These are phyloP conservation scores for Alternaria hordeiaustralica DNA, from an alignment of 2,329 filamentous ascomycete species.

Conservation along the genomic window DNA sequence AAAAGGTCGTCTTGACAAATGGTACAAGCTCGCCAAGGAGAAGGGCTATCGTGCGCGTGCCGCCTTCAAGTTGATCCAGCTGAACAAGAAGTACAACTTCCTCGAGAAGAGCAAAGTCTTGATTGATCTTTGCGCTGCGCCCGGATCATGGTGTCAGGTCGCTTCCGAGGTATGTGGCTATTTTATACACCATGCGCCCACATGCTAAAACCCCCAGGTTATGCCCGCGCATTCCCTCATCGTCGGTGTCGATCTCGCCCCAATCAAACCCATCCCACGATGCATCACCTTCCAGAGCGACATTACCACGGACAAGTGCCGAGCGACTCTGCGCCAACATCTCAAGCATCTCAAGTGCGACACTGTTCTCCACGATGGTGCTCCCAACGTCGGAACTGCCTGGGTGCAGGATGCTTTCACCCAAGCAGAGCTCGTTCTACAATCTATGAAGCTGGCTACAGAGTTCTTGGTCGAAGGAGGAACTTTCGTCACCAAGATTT, in stretches of 20 bases:
- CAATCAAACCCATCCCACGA: slow-evolving; percentile 93
- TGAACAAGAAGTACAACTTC: slow-evolving; percentile 99
- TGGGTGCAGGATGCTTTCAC: slow-evolving; percentile 99
- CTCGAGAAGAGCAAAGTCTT: slow-evolving; percentile 95
- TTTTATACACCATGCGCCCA: background rate
- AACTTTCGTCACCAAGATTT: slow-evolving; percentile 96
- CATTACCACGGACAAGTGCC: slow-evolving; percentile 96
- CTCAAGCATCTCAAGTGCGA: slow-evolving; percentile 97
- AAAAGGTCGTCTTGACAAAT: slow-evolving; percentile 98
- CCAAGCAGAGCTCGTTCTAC: slow-evolving; percentile 89
- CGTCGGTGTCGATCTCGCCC: slow-evolving; percentile 89
- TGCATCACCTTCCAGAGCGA: slow-evolving; percentile 97
- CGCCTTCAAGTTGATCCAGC: slow-evolving; percentile 95
- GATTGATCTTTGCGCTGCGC: slow-evolving; percentile 95
- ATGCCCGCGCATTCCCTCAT: slow-evolving; percentile 93
- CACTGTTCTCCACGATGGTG: slow-evolving; percentile 93
- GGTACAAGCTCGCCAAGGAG: slow-evolving; percentile 98
- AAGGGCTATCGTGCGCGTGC: slow-evolving; percentile 96
- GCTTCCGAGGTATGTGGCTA: slow-evolving; percentile 74
- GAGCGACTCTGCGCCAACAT: slow-evolving; percentile 85
- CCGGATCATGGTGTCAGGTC: slow-evolving; percentile 69
- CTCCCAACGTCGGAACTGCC: slow-evolving; percentile 95
- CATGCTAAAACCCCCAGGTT: slow-evolving; percentile 51
- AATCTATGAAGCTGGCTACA: slow-evolving; percentile 90
- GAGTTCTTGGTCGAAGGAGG: slow-evolving; percentile 82